Conservation (phyloP, 2,329 filamentous ascomycete genomes). For the Cytospora leucostoma region DNA sequence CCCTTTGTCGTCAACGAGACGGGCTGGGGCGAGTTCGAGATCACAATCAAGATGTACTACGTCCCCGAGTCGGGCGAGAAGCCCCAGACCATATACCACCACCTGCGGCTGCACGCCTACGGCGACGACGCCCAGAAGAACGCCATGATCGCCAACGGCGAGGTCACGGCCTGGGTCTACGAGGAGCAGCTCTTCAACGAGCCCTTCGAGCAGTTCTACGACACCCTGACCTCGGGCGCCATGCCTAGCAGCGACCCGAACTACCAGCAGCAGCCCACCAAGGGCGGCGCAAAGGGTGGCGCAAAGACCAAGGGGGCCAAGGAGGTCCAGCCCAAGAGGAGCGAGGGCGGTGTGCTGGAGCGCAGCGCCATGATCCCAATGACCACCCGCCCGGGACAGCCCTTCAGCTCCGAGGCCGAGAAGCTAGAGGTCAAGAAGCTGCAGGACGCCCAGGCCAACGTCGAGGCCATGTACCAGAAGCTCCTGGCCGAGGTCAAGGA, state of each 20-base stretch:
- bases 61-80: slow-evolving; percentile 86
- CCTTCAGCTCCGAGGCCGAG: slow-evolving; percentile 74
- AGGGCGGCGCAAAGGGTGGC: slow-evolving; percentile 46
- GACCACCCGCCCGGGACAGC: slow-evolving; percentile 64
- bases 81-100: slow-evolving; percentile 92
- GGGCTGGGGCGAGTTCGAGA: slow-evolving; percentile 97
- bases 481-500: slow-evolving; percentile 62
- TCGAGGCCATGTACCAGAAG: slow-evolving; percentile 60
- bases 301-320: slow-evolving; percentile 48
- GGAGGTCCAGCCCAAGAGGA: slow-evolving; percentile 41
- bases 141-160: slow-evolving; percentile 56
- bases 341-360: slow-evolving; percentile 58
- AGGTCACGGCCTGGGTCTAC: slow-evolving; percentile 78
- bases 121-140: slow-evolving; percentile 76
- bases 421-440: slow-evolving; percentile 62
- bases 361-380: slow-evolving; percentile 76
- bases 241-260: slow-evolving; percentile 43
- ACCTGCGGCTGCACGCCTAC: slow-evolving; percentile 87
- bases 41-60: slow-evolving; percentile 94
- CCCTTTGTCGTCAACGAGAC: slow-evolving; percentile 87
- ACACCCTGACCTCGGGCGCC: slow-evolving; percentile 76
- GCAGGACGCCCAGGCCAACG: slow-evolving; percentile 63
- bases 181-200: slow-evolving; percentile 98
- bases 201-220: slow-evolving; percentile 89
- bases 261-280: slow-evolving; percentile 14